phyloP scores from a whole-genome alignment of 257 asterid genomes.

The Ilex asprella region DNA sequence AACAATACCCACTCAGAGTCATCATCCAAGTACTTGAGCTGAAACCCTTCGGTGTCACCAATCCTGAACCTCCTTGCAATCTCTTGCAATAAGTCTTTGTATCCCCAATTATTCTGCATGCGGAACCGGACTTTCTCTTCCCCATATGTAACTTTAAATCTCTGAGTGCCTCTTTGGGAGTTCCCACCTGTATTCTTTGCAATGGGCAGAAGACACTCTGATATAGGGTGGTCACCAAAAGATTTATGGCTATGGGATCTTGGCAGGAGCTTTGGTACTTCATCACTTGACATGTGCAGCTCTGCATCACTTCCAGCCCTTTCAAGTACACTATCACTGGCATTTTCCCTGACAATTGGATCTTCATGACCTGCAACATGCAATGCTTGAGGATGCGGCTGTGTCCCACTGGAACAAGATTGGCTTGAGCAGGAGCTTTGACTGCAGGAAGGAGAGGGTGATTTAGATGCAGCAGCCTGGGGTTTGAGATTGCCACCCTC shows the following conservation, averaged over 20 bases:
- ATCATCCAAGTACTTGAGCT: conserved; percentile 80
- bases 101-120: conserved; percentile 52
- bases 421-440: conserved; percentile 69
- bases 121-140: conserved; percentile 80
- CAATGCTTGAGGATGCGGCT: conserved; percentile 21
- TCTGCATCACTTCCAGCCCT: conserved; percentile 54
- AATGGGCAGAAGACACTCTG: conserved; percentile 14
- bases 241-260: conserved; percentile 49
- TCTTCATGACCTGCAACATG: conserved; percentile 19
- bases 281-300: conserved; percentile 39
- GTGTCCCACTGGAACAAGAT: conserved; percentile 49
- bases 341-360: conserved; percentile 26
- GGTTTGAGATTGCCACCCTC: conserved; percentile 25
- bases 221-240: conserved; percentile 25
- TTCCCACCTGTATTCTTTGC: conserved; percentile 9
- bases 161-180: conserved; percentile 30
- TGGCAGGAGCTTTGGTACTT: conserved; percentile 26
- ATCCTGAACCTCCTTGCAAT: conserved; percentile 58
- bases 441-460: conserved; percentile 69
- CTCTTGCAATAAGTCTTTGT: conserved; percentile 51
- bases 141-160: conserved; percentile 66
- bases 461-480: conserved; percentile 30
- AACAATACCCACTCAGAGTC: conserved; percentile 85
- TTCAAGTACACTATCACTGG: conserved; percentile 23
- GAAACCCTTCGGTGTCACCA: conserved; percentile 33